These are phyloP conservation scores for Haberlea rhodopensis DNA, from an alignment of 257 asterid species.

Conservation along the genomic window DNA sequence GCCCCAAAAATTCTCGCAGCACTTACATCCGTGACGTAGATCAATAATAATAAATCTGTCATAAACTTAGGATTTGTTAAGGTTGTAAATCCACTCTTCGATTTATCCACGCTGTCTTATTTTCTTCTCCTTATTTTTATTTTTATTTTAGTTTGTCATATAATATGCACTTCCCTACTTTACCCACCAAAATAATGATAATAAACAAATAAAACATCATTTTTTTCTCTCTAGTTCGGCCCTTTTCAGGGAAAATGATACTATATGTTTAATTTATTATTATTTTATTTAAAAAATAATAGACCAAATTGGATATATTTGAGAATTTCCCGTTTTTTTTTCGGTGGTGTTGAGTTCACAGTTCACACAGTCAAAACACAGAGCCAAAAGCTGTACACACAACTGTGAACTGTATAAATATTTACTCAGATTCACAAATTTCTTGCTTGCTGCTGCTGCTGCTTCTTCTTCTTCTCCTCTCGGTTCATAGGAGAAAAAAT, in stretches of 20 bases:
- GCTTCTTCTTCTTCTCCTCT: conserved; percentile 29
- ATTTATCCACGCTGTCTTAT: conserved; percentile 9
- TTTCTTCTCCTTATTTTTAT: conserved; percentile 6
- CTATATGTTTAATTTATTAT: no score
- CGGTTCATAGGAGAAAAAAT: conserved; percentile 24
- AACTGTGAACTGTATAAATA: conserved; percentile 16
- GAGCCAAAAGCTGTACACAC: conserved; percentile 19
- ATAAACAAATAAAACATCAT: background rate
- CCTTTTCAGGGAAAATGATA: conserved; percentile 15
- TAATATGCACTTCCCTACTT: background rate
- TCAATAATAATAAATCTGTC: conserved; percentile 25
- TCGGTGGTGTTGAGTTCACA: conserved; percentile 33
- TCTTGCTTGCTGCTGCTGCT: conserved; percentile 28
- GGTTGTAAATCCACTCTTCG: background rate
- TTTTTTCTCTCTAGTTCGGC: conserved; percentile 11
- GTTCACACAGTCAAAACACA: conserved; percentile 32
- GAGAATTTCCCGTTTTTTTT: no score
- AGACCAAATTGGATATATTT: no score
- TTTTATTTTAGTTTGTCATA: background rate
- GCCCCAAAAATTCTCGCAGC: conserved; percentile 29
- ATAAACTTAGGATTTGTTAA: conserved; percentile 11
- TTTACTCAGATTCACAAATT: conserved; percentile 26
- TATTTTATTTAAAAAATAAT: no score
- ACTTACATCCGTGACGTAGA: conserved; percentile 19
- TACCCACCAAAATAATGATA: background rate